Evolutionary conservation across 306 rosid species (phyloP), one percentile per base, ranked within the genome.

Genomic region (Vachellia collinsii): DNA sequence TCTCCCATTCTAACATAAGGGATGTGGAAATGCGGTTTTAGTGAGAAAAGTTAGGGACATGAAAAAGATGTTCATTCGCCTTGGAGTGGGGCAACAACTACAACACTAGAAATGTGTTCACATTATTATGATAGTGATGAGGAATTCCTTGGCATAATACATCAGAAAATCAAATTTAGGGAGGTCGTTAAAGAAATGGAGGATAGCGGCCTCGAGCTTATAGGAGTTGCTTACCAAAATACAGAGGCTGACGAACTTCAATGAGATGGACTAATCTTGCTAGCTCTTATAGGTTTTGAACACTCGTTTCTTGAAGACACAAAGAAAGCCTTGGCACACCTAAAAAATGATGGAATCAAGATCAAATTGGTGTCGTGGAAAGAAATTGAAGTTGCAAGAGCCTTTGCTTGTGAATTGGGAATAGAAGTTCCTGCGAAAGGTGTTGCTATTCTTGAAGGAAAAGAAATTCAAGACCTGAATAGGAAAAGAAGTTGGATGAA

Each of bases 171-270:
- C 19, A 6, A 29, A 29, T 62, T 25, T 62, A 41, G 19, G n/a
- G 8, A 29, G n/a, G 68, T 62, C 17, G 29, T 62, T 62, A 62
- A 29, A 29, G 68, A 62, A 25, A 62, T 62, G 68, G 41, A 62
- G 68, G 68, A 29, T 62, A 62, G 68, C 16, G 41, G 68, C n/a
- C 68, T 25, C 13, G 68, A 62, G 39, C 68, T 41, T 25, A 12
- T 62, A 4, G 68, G 41, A 5, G 41, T 62, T 62, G 68, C 68
- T 62, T 62, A 62, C 29, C 66, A 4, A 25, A 25, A 62, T 3
- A 62, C 68, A 1, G 9, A 62, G 39, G 41, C 41, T 29, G 41
- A 62, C 1, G 68, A 8, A 29, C 68, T 62, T 12, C 8, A 62
- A 11, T 19, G 5, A 13, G 68, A 29, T 62, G 68, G 68, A 11